Conservation (phyloP, 73 alveolate genomes). For the Paramecium sexaurelia region DNA sequence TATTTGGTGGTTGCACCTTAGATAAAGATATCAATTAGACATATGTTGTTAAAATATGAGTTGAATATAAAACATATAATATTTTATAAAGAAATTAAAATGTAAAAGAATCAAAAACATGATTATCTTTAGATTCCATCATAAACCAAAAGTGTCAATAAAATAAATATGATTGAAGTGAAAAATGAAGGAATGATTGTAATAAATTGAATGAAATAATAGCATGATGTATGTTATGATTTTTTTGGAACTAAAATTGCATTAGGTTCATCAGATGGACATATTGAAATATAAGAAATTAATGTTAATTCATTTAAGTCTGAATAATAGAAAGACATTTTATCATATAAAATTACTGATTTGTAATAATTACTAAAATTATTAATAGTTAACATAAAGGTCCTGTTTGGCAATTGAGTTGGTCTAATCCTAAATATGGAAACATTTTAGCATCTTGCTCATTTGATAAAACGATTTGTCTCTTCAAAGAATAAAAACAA, state of each 20-base stretch:
- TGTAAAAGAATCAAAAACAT: neutral
- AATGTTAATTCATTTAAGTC: slow-evolving; percentile 1
- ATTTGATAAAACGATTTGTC: slow-evolving; percentile 72
- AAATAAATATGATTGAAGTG: neutral
- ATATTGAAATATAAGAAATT: slow-evolving; percentile 48
- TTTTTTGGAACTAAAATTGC: slow-evolving; percentile 78
- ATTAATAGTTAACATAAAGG: slow-evolving; percentile 65
- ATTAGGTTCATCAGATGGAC: slow-evolving; percentile 69
- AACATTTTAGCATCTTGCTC: slow-evolving; percentile 79
- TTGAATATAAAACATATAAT: neutral
- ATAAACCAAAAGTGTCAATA: slow-evolving; percentile 12
- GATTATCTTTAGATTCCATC: neutral
- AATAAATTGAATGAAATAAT: neutral
- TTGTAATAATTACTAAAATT: neutral
- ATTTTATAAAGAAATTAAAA: neutral
- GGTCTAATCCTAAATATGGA: slow-evolving; percentile 81
- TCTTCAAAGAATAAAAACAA: neutral
- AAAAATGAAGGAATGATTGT: slow-evolving; percentile 54
- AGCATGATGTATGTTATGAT: slow-evolving; percentile 75
- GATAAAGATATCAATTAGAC: slow-evolving; percentile 8
- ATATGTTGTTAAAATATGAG: neutral
- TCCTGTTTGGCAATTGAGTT: slow-evolving; percentile 74
- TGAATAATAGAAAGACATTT: neutral
- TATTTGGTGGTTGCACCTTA: slow-evolving; percentile 50
- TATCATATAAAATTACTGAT: neutral